Evolutionary conservation across 2,329 filamentous ascomycete genomes (phyloP), one percentile per base, ranked within the genome.

Genomic region (Davidsoniella neocaledoniae): DNA sequence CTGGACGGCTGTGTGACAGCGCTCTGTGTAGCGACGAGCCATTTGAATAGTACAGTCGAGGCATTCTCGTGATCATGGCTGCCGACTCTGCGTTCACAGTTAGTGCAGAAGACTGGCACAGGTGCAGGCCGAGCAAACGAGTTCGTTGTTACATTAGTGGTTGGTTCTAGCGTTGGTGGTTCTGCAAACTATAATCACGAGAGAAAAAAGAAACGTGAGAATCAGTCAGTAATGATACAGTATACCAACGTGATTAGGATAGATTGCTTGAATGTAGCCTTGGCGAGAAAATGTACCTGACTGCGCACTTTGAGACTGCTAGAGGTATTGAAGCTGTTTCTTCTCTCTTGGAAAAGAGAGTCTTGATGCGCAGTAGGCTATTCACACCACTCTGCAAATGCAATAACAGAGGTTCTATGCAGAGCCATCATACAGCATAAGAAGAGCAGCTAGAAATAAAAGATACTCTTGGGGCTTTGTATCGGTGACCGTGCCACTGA

Each of bases 391-490:
- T 33, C 29, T 12, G 3, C 29, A 33, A 10, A 12, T 33, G 29
- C 29, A 33, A 33, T 9, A 33, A 33, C 8, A 33, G 4, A 33
- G 29, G 8, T 2, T 33, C 29, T 33, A 33, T 33, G 29, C 29
- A 33, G 29, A 33, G 6, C 29, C 12, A 33, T 33, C 12, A 12
- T 12, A 33, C 12, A 5, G 29, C 29, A 9, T 12, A 33, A 12
- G 29, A 33, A 33, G 12, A 12, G 29, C 21, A 9, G 21, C 36
- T 37, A 16, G 23, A 39, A 58, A 51, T 51, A 57, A 63, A 67
- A 71, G 70, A 63, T 53, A 43, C 62, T 82, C 57, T 82, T 59
- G 77, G 78, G 76, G 70, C 76, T 66, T 74, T 77, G 77, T 81
- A 82, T 81, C 78, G 77, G 70, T 77, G 70, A 64, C 68, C 71